Evolutionary conservation across 2,329 filamentous ascomycete genomes (phyloP).

Genomic region (Monilinia polystroma): DNA sequence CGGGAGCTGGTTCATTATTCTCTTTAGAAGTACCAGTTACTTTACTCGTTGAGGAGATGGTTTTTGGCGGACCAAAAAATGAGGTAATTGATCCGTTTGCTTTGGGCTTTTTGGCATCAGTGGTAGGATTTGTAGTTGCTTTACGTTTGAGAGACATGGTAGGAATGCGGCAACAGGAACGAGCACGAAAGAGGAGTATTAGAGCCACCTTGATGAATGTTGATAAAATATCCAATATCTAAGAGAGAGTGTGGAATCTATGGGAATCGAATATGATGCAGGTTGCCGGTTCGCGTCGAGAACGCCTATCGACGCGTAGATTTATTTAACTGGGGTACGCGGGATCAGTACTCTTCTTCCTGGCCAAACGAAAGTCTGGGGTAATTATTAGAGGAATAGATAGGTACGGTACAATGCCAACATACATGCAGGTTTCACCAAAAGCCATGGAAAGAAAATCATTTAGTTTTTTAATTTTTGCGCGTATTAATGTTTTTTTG

Average conservation of each 20-base stretch:
- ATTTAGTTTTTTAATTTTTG: background rate
- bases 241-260: conserved; percentile 6
- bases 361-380: background rate
- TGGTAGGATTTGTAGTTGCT: conserved; percentile 49
- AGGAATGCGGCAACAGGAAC: conserved; percentile 10
- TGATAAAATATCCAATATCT: background rate
- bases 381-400: background rate
- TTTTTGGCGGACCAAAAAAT: conserved; percentile 71
- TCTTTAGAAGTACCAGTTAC: conserved; percentile 41
- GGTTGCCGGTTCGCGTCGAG: background rate
- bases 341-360: conserved; percentile 11
- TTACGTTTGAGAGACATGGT: conserved; percentile 62
- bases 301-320: conserved; percentile 16
- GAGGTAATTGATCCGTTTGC: conserved; percentile 78
- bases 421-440: background rate
- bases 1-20: conserved; percentile 28
- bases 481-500: conserved; percentile 3
- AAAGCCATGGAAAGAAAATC: too few relatives aligned
- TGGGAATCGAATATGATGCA: background rate
- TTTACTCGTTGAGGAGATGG: conserved; percentile 39
- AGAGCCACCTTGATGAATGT: conserved; percentile 30
- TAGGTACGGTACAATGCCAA: background rate
- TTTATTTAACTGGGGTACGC: conserved; percentile 19
- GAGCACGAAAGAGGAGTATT: conserved; percentile 25
- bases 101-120: conserved; percentile 68